Evolutionary conservation across 345 rosid genomes (phyloP), one percentile per base, ranked within the genome.

Genomic region (Dovyalis caffra): DNA sequence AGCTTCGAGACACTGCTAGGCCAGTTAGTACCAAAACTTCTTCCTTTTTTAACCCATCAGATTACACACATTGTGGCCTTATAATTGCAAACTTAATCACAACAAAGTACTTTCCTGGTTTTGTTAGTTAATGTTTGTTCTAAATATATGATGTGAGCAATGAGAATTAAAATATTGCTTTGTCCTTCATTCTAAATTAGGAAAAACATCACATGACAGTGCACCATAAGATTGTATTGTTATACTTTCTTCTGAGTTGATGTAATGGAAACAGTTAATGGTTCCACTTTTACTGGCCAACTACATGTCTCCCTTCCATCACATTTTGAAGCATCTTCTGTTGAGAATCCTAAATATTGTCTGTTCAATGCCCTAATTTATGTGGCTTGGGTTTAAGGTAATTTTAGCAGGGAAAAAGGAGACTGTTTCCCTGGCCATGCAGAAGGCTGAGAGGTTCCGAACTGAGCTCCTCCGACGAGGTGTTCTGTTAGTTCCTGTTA

Each of bases 321-420:
- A 34, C 28, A 58, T 75, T 29, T 67, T 40, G 72, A 40, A 57
- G 57, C 66, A 69, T 47, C 26, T 66, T 70, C 67, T 67, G 56
- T 69, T 6, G 11, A 71, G 43, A 20, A 32, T 20, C 57, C 32
- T 49, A 69, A 20, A 25, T 15, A 21, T 45, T 68, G 14, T 23
- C 8, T 56, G 6, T 72, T 53, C 37, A 49, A 61, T 73, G 6
- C 64, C 37, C 64, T 78, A 32, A 82, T 58, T 72, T 51, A 51
- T 51, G 62, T 80, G 40, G 33, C 37, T 60, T 75, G 76, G 82
- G 61, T 38, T 72, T 69, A 74, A 89, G 99, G 97, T 95, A 77
- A 88, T 95, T 83, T 85, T 93, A 83, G 99, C 97, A 33, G 98
- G 97, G 69, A 85, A 79, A 66, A 95, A 89, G 72, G 97, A 91